phyloP scores from a whole-genome alignment of 2,329 filamentous ascomycete genomes.

The Blastomyces gilchristii region DNA sequence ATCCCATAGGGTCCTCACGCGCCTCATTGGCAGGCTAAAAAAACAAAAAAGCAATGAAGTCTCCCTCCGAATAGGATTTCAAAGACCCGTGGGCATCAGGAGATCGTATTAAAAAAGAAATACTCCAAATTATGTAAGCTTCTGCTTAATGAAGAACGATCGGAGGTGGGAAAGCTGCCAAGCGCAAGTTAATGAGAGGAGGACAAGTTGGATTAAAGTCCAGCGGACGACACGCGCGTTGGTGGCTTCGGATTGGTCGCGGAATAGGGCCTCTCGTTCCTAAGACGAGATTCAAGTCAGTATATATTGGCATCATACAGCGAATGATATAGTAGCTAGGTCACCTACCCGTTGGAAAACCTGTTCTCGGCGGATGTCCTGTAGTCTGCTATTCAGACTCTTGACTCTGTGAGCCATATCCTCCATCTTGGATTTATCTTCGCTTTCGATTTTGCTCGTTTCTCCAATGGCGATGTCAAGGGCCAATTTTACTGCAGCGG shows the following conservation, averaged over 20 bases:
- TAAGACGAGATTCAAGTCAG: constrained; percentile 29
- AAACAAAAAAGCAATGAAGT: background rate
- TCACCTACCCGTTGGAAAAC: constrained; percentile 73
- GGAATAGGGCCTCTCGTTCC: constrained; percentile 96
- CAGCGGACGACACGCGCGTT: constrained; percentile 87
- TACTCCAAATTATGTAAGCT: constrained; percentile 59
- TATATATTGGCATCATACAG: background rate
- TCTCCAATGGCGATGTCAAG: constrained; percentile 91
- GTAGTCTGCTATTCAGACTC: constrained; percentile 77
- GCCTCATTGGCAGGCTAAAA: background rate
- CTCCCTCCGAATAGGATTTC: background rate
- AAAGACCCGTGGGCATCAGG: background rate
- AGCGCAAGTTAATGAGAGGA: constrained; percentile 78
- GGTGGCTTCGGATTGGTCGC: constrained; percentile 90
- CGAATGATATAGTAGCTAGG: constrained; percentile 25
- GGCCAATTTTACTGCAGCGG: constrained; percentile 70
- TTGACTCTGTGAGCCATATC: constrained; percentile 80
- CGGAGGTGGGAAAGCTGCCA: constrained; percentile 96
- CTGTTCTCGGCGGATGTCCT: constrained; percentile 88
- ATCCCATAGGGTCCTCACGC: background rate
- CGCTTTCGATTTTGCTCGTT: constrained; percentile 85
- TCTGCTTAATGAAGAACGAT: constrained; percentile 99
- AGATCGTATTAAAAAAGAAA: background rate
- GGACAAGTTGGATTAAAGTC: constrained; percentile 79
- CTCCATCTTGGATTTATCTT: constrained; percentile 84